Base-by-base conservation (phyloP, 768 basidiomycete genomes). In the Chalciporus piperatus region DNA sequence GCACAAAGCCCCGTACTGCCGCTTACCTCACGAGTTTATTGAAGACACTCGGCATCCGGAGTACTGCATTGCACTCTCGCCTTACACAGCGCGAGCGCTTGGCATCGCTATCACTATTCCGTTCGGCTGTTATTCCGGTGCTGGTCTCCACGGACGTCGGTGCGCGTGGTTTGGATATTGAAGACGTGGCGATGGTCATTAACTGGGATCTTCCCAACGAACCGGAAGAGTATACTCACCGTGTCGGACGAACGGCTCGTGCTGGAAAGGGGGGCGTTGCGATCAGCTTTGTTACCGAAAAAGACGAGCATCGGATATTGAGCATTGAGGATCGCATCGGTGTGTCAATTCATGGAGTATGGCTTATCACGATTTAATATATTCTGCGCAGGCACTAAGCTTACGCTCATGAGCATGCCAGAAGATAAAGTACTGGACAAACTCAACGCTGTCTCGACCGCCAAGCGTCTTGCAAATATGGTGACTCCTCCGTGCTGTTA, bases 141-240 rank as follows among this genome's bases (percentile, higher is more conserved):
- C 76, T 99, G 43, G 80, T 99, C 41, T 92, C 89, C 27, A 98
- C 96, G 8, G 96, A 98, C 65, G 96, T 99, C 28, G 97, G 92
- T 14, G 88, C 90, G 17, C 85, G 97, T 62, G 97, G 97, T 27
- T 72, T 99, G 52, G 97, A 98, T 71, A 96, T 98, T 50, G 92
- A 92, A 54, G 92, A 95, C 59, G 95, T 99, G 11, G 93, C 90
- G 11, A 83, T 98, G 75, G 92, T 99, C 17, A 77, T 99, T 51
- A 98, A 99, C 58, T 99, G 95, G 94, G 96, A 99, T 68, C 74
- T 98, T 56, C 97, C 97, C 13, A 76, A 79, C 12, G 85, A 87
- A 64, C 79, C 92, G 6, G 96, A 96, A 68, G 95, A 96, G 66
- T 99, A 99, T 64, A 89, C 92, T 2, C 97, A 99, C 73, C 82